Evolutionary conservation across 2,329 filamentous ascomycete species (phyloP), one percentile per base, ranked within the genome.

Genomic region (Cordyceps militaris): DNA sequence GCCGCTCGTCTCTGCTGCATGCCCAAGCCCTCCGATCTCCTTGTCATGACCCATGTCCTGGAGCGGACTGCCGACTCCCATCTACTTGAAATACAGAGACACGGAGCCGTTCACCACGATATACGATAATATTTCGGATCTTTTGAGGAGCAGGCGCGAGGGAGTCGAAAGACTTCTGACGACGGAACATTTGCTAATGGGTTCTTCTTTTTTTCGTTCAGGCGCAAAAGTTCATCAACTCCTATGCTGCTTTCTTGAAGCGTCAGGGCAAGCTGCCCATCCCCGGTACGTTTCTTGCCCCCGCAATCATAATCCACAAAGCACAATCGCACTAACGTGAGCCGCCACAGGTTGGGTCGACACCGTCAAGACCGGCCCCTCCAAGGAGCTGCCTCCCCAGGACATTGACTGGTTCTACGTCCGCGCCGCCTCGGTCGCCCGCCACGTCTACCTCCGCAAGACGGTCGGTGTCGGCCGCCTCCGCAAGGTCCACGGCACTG

Each of bases 371-470:
- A 97, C 93, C 69, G 93, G 91, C 72, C 84, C 87, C 75, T 88
- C 89, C 76, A 96, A 96, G 81, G 94, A 99, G 84, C 89, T 99
- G 70, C 93, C 93, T 73, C 94, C 93, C 73, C 92, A 97, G 86
- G 88, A 92, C 78, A 90, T 92, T 75, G 94, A 99, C 85, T 99
- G 94, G 94, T 95, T 86, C 83, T 89, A 86, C 79, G 77, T 86
- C 75, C 92, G 94, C 74, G 92, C 93, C 71, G 94, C 94, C 70
- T 86, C 93, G 67, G 88, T 99, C 74, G 94, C 94, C 73, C 91
- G 92, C 74, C 93, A 97, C 84, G 87, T 99, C 83, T 99, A 99
- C 85, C 84, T 99, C 77, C 89, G 94, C 82, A 99, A 99, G 86
- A 97, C 92, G 64, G 92, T 99, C 74, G 94, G 94, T 84, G 91